Evolutionary conservation across 2,329 filamentous ascomycete genomes (phyloP).

Genomic region (Laburnicola sp.): DNA sequence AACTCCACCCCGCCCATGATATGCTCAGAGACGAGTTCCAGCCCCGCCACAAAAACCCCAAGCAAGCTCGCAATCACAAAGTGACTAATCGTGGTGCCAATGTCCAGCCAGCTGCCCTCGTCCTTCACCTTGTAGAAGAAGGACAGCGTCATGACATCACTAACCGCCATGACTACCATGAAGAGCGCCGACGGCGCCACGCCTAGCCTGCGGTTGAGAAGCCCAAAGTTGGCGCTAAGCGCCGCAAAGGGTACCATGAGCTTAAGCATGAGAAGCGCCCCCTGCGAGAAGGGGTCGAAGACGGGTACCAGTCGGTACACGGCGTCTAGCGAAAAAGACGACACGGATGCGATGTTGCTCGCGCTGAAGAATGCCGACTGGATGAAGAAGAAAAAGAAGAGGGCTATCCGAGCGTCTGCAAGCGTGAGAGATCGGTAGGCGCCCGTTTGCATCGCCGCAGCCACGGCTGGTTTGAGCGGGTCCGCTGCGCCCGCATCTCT

Average conservation of each 20-base stretch:
- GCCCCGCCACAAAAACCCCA: conserved; percentile 84
- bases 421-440: conserved; percentile 71
- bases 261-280: conserved; percentile 82
- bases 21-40: conserved; percentile 83
- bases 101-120: conserved; percentile 96
- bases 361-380: conserved; percentile 97
- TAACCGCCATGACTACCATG: conserved; percentile 84
- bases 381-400: conserved; percentile 94
- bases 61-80: conserved; percentile 89
- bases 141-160: conserved; percentile 87
- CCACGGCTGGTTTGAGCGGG: conserved; percentile 45
- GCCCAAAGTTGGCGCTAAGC: conserved; percentile 90
- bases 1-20: conserved; percentile 82
- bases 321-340: conserved; percentile 89
- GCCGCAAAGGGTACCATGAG: conserved; percentile 90
- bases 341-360: conserved; percentile 91
- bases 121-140: conserved; percentile 99
- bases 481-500: conserved; percentile 21
- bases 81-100: conserved; percentile 94
- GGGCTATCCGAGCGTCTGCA: conserved; percentile 81
- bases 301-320: conserved; percentile 85
- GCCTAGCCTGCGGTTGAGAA: conserved; percentile 80
- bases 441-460: conserved; percentile 41
- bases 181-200: conserved; percentile 88
- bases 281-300: conserved; percentile 92